These are phyloP conservation scores for Aureobasidium melanogenum DNA, from an alignment of 2,329 filamentous ascomycete genomes.

Conservation along the genomic window DNA sequence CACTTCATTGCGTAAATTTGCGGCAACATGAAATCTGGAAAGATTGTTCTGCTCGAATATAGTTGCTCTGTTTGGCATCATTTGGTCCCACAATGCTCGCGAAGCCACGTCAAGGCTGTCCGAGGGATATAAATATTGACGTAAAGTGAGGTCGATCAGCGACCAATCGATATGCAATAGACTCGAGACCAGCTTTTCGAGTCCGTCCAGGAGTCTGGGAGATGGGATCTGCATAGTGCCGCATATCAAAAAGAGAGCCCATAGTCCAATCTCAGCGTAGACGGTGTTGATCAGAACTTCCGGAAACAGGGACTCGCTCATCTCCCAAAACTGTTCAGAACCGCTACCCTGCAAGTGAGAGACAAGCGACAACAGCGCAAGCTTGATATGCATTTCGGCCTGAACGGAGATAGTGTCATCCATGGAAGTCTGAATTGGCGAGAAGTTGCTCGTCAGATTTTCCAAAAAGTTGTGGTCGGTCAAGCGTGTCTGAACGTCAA, in stretches of 20 bases:
- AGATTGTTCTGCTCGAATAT: not conserved
- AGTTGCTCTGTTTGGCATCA: not conserved
- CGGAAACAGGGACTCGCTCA: constrained; percentile 12
- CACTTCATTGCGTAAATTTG: not conserved
- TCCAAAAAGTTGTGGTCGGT: constrained; percentile 8
- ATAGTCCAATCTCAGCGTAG: constrained; percentile 16
- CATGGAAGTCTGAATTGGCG: constrained; percentile 12
- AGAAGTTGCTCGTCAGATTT: constrained; percentile 15
- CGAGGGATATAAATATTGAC: not conserved
- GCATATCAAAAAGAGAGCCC: constrained; percentile 16
- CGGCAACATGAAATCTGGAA: not conserved
- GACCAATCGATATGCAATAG: not conserved
- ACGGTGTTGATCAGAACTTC: constrained; percentile 15
- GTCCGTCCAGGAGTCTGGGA: not conserved
- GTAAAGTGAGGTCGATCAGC: not conserved
- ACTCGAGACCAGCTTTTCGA: not conserved
- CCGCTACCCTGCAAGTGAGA: constrained; percentile 12
- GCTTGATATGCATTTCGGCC: constrained; percentile 14
- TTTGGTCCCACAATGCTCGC: not conserved
- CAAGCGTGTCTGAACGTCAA: not conserved
- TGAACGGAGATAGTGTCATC: constrained; percentile 16
- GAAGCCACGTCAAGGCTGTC: not conserved
- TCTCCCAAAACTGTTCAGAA: constrained; percentile 1
- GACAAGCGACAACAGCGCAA: constrained; percentile 15
- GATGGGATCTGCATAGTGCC: not conserved